Evolutionary conservation across 331 rosid species (phyloP), one percentile per base, ranked within the genome.

Genomic region (Malus hybrid): DNA sequence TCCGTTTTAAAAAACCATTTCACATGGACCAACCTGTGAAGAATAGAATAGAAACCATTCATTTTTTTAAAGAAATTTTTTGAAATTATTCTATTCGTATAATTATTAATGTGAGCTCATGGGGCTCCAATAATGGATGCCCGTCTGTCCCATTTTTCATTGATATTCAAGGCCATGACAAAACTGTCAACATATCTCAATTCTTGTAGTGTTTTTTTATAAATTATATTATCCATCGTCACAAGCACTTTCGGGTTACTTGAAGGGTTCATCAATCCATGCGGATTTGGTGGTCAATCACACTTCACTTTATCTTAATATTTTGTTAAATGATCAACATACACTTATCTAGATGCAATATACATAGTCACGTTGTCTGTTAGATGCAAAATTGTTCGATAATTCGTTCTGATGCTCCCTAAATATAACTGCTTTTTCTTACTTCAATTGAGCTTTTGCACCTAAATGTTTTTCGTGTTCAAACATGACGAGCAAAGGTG

Each of bases 1-100:
- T 39, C 46, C 80, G 73, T 69, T 88, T 85, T 75, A 78, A 84
- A 80, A 83, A 79, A 87, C 85, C 81, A 78, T 87, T 83, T 73
- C 96, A 90, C 96, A 86, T 92, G 97, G 96, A 86, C 85, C 96
- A 39, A 39, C 46, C 46, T 39, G 46, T 39, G 46, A 39, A 39
- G 46, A 39, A 9, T 39, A 39, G 46, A 9, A 39, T 9, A 2
- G 4, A 39, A 39, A 39, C 46, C 46, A 39, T 10, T 39, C 46
- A 0, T 8, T 39, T 39, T 39, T 39, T 39, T 36, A 24, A 24
- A 24, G 24, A 24, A 24, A 24, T 8, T 36, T 22, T 3, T 9
- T 6, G 6, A 64, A 79, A 48, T 73, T 81, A 76, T 87, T 87
- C 88, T 80, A 79, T 79, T 39, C 78, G 31, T 82, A 79, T 83